Evolutionary conservation across 768 basidiomycete genomes (phyloP).

Genomic region (Daedaleopsis sinensis): DNA sequence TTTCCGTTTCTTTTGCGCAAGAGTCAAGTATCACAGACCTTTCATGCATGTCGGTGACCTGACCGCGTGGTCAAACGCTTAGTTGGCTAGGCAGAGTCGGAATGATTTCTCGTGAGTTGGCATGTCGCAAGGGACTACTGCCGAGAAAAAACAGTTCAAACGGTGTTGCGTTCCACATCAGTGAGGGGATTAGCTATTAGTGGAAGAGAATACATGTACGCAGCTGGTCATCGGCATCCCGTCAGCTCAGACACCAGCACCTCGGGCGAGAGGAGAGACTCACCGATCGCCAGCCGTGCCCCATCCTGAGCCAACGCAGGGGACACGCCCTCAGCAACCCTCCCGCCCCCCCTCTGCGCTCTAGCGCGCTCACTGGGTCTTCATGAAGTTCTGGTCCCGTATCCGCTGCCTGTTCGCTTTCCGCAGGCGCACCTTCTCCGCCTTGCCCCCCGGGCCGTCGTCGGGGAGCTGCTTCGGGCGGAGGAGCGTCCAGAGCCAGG

Average conservation of each 20-base stretch:
- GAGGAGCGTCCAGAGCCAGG: slow-evolving; percentile 86
- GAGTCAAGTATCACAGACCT: no score
- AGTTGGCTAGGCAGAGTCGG: no score
- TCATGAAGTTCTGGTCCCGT: slow-evolving; percentile 86
- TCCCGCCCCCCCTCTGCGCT: not conserved
- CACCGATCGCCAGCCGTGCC: slow-evolving; percentile 3
- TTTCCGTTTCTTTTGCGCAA: no score
- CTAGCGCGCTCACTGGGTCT: slow-evolving; percentile 55
- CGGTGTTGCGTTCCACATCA: no score
- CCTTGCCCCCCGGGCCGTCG: slow-evolving; percentile 75
- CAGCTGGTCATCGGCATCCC: slow-evolving; percentile 1
- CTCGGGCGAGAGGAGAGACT: not conserved
- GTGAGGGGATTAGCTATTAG: not conserved
- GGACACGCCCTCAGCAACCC: not conserved
- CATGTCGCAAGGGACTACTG: no score
- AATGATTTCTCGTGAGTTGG: no score
- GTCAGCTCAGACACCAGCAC: not conserved
- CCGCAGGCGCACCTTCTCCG: slow-evolving; percentile 54
- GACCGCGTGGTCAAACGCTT: no score
- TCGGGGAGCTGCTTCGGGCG: slow-evolving; percentile 62
- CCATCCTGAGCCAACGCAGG: not conserved
- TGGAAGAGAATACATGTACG: slow-evolving; percentile 11
- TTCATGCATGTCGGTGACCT: no score
- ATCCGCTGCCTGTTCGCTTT: slow-evolving; percentile 67
- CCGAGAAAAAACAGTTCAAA: no score